Percentiles rank a stretch among this genome's conserved stretches.
These are phyloP conservation scores for Xylaria sp. DNA, from an alignment of 2,329 filamentous ascomycete species.

Conservation along the genomic window DNA sequence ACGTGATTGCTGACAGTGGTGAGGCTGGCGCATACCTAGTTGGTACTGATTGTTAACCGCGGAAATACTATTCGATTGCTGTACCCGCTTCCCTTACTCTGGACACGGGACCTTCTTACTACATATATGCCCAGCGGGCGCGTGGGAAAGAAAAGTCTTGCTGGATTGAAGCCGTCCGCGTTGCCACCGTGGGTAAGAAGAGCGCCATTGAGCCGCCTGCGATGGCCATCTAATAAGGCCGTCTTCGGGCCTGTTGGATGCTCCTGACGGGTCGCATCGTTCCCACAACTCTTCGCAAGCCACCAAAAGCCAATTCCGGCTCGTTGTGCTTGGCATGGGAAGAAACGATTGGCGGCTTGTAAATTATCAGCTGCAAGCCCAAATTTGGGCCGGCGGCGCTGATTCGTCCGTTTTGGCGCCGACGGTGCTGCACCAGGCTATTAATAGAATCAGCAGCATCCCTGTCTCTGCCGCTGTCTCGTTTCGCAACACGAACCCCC, in stretches of 20 bases:
- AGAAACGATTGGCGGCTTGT: constrained; percentile 27
- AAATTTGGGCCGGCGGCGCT: constrained; percentile 22
- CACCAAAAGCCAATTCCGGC: constrained; percentile 23
- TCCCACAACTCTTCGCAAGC: constrained; percentile 20
- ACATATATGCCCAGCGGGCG: too few relatives aligned
- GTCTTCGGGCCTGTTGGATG: not conserved
- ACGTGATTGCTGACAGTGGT: not conserved
- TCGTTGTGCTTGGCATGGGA: constrained; percentile 18
- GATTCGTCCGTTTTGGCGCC: constrained; percentile 26
- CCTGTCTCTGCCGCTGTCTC: constrained; percentile 30
- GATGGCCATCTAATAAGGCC: not conserved
- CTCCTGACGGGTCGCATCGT: not conserved
- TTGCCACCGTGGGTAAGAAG: not conserved
- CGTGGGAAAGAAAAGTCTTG: too few relatives aligned
- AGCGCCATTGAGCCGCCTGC: not conserved
- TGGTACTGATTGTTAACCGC: too few relatives aligned
- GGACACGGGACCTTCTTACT: too few relatives aligned
- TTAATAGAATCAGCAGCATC: constrained; percentile 31
- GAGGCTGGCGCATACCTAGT: too few relatives aligned
- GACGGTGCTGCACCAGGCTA: constrained; percentile 27
- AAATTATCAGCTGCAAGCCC: constrained; percentile 32
- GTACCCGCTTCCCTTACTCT: too few relatives aligned
- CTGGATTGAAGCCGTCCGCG: not conserved
- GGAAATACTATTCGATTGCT: too few relatives aligned
- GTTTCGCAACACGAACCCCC: constrained; percentile 37